Evolutionary conservation across 2,329 filamentous ascomycete species (phyloP).

Genomic region (Cladophialophora chaetospira): DNA sequence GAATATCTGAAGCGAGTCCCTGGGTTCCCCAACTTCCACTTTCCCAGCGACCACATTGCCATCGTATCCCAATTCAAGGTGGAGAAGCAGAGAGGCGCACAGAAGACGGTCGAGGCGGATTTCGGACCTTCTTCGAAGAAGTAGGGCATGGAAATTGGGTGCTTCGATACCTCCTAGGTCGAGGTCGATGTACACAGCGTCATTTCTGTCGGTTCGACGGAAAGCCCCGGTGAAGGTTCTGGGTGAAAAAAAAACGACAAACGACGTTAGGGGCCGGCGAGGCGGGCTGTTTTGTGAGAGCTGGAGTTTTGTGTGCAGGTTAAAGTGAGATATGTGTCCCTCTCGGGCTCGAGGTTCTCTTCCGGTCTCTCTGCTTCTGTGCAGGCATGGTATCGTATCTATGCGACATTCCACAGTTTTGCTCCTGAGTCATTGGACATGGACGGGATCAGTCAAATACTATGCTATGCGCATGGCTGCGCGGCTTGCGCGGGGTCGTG

Average conservation of each 20-base stretch:
- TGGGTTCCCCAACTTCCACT: slow-evolving; percentile 91
- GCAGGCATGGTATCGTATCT: slow-evolving; percentile 1
- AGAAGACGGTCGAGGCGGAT: slow-evolving; percentile 67
- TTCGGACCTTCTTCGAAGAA: slow-evolving; percentile 51
- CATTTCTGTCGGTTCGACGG: background rate
- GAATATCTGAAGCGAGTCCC: slow-evolving; percentile 84
- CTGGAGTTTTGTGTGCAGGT: background rate
- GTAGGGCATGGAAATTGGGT: slow-evolving; percentile 14
- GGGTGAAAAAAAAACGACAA: background rate
- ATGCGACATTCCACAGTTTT: background rate
- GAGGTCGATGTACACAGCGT: background rate
- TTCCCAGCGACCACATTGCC: slow-evolving; percentile 89
- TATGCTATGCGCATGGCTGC: background rate
- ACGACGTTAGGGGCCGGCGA: background rate
- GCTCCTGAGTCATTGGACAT: background rate
- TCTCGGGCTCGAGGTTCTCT: background rate
- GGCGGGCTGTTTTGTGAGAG: background rate
- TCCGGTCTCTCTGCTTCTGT: background rate
- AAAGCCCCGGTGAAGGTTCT: background rate
- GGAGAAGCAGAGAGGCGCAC: slow-evolving; percentile 76
- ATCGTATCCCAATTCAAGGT: slow-evolving; percentile 87
- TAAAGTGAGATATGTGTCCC: slow-evolving; percentile 1
- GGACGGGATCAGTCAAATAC: background rate
- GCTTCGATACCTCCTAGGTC: background rate
- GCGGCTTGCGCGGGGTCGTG: background rate